phyloP scores from a whole-genome alignment of 495 filamentous ascomycete species.

The Penicillium riverlandense region DNA sequence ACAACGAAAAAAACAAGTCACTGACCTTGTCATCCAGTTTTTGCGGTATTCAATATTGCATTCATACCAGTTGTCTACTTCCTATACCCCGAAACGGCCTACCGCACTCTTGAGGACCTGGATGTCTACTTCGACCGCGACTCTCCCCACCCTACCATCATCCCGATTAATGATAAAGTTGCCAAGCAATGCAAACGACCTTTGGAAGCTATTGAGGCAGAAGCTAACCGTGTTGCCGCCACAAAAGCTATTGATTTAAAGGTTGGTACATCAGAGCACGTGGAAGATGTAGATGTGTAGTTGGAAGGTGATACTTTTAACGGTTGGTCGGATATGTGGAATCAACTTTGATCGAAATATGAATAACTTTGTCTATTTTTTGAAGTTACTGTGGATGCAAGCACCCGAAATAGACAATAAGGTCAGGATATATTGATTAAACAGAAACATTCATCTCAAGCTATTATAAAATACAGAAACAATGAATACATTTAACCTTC shows the following conservation, averaged over 20 bases:
- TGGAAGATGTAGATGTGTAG: background rate
- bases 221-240: constrained; percentile 1
- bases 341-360: no score
- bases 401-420: no score
- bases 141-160: constrained; percentile 19
- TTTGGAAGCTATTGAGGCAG: constrained; percentile 9
- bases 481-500: no score
- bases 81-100: constrained; percentile 9
- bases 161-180: constrained; percentile 25
- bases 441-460: no score
- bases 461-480: no score
- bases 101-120: constrained; percentile 24
- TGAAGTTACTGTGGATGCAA: background rate
- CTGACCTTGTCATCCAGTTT: constrained; percentile 15
- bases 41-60: constrained; percentile 5
- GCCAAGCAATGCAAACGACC: constrained; percentile 6
- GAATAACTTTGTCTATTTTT: background rate
- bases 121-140: constrained; percentile 30
- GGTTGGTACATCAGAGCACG: background rate
- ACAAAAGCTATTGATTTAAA: constrained; percentile 1
- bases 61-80: constrained; percentile 6
- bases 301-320: no score
- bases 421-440: no score
- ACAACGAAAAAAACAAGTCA: background rate
- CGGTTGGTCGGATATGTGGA: no score